Conservation (phyloP, 176 grass and related monocot species). For the Eleusine coracana region DNA sequence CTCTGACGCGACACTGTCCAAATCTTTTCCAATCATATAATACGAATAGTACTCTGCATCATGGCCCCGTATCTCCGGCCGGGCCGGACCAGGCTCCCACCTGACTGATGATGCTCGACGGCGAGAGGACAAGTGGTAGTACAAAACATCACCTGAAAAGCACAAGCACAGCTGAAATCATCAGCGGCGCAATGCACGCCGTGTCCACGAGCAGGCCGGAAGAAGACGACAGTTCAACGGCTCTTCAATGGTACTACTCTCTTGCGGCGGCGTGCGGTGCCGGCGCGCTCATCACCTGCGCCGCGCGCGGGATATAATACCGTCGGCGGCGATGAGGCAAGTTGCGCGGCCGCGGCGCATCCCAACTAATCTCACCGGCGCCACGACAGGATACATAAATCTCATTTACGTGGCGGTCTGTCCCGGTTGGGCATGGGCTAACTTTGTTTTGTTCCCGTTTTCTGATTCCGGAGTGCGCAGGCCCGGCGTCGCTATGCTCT, state of each 20-base stretch:
- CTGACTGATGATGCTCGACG: background rate
- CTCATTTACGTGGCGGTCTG: background rate
- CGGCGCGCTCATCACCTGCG: background rate
- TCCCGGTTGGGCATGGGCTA: background rate
- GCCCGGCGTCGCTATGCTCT: background rate
- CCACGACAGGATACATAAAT: slow-evolving; percentile 9
- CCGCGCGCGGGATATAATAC: background rate
- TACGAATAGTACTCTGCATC: background rate
- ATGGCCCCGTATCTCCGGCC: background rate
- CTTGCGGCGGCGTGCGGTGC: background rate
- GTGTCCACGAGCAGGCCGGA: background rate
- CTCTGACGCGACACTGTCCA: background rate
- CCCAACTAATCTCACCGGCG: background rate
- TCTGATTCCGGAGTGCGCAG: background rate
- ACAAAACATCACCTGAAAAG: slow-evolving; percentile 9
- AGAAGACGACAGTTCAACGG: background rate
- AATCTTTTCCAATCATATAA: background rate
- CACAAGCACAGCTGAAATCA: background rate
- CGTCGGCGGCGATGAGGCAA: background rate
- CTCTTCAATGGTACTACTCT: background rate
- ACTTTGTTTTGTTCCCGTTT: too few relatives aligned
- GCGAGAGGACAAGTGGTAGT: background rate
- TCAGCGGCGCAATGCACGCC: background rate
- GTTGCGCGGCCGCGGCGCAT: background rate
- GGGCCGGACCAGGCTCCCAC: background rate